A percentile compares a stretch with the other conserved stretches of the same genome.
Evolutionary conservation across 345 rosid genomes (phyloP).

Genomic region (Aquilaria malaccensis): DNA sequence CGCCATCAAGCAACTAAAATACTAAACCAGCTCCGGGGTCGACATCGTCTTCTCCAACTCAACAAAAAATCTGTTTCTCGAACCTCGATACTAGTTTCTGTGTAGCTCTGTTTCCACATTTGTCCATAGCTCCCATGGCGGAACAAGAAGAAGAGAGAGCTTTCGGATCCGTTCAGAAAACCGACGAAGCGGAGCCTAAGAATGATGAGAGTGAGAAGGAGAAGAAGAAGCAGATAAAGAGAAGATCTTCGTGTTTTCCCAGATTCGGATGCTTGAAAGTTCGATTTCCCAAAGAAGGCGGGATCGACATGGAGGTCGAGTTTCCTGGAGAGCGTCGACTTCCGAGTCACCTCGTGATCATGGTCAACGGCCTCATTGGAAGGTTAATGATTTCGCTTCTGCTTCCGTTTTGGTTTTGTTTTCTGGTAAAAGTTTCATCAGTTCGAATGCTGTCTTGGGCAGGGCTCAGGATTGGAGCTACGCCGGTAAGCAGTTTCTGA

Average conservation of each 20-base stretch:
- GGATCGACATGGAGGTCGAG: constrained; percentile 43
- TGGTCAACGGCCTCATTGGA: constrained; percentile 86
- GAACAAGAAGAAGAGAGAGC: not conserved
- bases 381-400: constrained; percentile 31
- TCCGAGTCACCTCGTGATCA: constrained; percentile 67
- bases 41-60: too few species aligned
- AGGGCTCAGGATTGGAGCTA: constrained; percentile 75
- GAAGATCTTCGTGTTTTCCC: constrained; percentile 15
- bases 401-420: not conserved
- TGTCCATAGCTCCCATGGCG: constrained; percentile 7
- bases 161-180: not conserved
- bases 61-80: too few species aligned
- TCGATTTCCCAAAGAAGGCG: constrained; percentile 33
- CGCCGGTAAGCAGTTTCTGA: constrained; percentile 66
- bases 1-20: too few species aligned
- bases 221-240: constrained; percentile 15
- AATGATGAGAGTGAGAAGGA: not conserved
- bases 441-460: not conserved
- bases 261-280: constrained; percentile 54
- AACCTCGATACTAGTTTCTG: not conserved
- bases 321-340: constrained; percentile 28
- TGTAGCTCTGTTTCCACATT: not conserved
- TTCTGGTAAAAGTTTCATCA: constrained; percentile 18
- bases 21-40: too few species aligned
- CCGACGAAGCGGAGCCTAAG: constrained; percentile 8